phyloP scores from a whole-genome alignment of 2,329 filamentous ascomycete genomes.

The Apiospora sp. region DNA sequence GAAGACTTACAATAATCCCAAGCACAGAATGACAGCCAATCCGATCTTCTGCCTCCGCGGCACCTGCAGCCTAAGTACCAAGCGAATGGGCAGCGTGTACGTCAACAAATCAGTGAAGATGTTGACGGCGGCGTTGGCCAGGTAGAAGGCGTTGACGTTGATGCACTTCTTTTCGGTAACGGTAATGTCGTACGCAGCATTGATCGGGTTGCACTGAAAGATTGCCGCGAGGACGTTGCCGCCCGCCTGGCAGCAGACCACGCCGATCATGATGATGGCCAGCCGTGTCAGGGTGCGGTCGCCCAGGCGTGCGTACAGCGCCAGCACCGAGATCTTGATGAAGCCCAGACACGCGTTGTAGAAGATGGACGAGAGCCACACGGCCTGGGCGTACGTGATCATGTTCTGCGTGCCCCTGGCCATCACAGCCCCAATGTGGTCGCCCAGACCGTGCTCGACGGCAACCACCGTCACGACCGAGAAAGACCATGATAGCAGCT shows the following conservation, averaged over 20 bases:
- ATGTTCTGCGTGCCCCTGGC: slow-evolving; percentile 33
- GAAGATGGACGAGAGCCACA: slow-evolving; percentile 56
- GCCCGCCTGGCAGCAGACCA: slow-evolving; percentile 49
- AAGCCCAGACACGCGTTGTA: slow-evolving; percentile 56
- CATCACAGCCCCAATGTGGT: slow-evolving; percentile 30
- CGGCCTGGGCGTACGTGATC: slow-evolving; percentile 35
- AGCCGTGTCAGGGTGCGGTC: slow-evolving; percentile 46
- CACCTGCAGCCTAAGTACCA: slow-evolving; percentile 52
- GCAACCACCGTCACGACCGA: slow-evolving; percentile 25
- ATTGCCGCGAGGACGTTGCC: slow-evolving; percentile 50
- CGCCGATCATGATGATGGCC: slow-evolving; percentile 48
- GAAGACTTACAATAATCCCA: slow-evolving; percentile 50
- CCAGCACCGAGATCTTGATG: slow-evolving; percentile 56
- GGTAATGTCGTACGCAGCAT: slow-evolving; percentile 47
- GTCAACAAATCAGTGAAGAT: slow-evolving; percentile 55
- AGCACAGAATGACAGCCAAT: slow-evolving; percentile 50
- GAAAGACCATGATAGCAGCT: slow-evolving; percentile 30
- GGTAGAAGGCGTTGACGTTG: slow-evolving; percentile 55
- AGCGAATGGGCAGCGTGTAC: slow-evolving; percentile 52
- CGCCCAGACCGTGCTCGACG: slow-evolving; percentile 28
- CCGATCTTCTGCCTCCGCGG: slow-evolving; percentile 53
- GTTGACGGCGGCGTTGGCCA: slow-evolving; percentile 55
- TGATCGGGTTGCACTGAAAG: slow-evolving; percentile 53
- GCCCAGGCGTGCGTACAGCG: slow-evolving; percentile 53
- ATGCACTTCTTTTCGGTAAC: slow-evolving; percentile 48